Base-by-base conservation (phyloP, 2,329 filamentous ascomycete species). In the Keithomyces neogunnii region DNA sequence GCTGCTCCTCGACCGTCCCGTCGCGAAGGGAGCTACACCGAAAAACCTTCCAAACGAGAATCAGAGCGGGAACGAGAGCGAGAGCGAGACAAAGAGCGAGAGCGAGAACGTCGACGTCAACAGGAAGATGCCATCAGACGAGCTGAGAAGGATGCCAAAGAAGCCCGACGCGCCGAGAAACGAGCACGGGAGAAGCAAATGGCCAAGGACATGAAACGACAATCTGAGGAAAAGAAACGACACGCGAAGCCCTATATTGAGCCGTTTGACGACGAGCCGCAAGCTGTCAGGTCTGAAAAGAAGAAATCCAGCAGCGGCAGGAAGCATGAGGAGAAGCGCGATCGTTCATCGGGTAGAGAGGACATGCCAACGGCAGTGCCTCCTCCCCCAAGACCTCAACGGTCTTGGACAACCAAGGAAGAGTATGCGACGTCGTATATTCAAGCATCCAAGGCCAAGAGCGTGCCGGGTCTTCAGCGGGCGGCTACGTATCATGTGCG, bases 21-120 rank as follows among this genome's bases (percentile, higher is more conserved):
- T 46, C 76, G 77, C 19, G 65, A 76, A 4, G 61, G 73, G 2
- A 76, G 73, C 51, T 78, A 77, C 50, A 66, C 67, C 36, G 73
- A 77, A 48, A 71, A 72, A 57, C 61, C 71, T 3, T 69, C 69
- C 3, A 73, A 69, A 55, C 70, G 68, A 44, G 73, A 74, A 28
- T 65, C 66, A 45, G 72, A 70, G 13, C 61, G 66, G 43, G 61
- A 70, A 46, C 58, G 66, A 28, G 53, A 58, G 35, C 32, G 57
- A 39, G 53, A 58, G 9, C 51, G 50, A 4, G 55, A 57, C 5
- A 55, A 51, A 51, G 56, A 60, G 19, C 47, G 56, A 29, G 63
- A 66, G n/a, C 50, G 55, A 11, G 50, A 58, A 13, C 56, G 55
- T n/a, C 56, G 57, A 11, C 59, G 57, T 19, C 52, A 54, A 19